phyloP scores from a whole-genome alignment of 352 stramenopile genomes.

The Globisporangium cystogenes region DNA sequence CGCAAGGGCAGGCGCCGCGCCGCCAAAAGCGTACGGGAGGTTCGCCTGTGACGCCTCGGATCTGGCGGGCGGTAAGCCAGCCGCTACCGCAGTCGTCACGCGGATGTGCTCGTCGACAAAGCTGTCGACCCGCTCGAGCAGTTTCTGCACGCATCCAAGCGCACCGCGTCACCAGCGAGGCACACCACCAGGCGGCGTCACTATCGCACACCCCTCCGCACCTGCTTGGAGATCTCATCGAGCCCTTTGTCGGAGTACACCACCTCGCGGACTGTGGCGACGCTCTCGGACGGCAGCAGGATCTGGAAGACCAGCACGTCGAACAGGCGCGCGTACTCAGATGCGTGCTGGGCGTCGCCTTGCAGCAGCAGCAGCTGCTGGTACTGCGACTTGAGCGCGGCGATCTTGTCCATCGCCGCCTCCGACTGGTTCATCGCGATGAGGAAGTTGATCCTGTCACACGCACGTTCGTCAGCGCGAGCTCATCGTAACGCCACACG shows the following conservation, averaged over 20 bases:
- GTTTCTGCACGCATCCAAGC: constrained; percentile 9
- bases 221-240: constrained; percentile 39
- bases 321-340: constrained; percentile 22
- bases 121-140: constrained; percentile 28
- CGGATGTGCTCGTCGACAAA: constrained; percentile 11
- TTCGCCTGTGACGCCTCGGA: constrained; percentile 7
- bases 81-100: background rate
- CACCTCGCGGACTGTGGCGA: constrained; percentile 24
- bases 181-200: background rate
- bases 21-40: background rate
- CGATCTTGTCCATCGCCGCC: constrained; percentile 25
- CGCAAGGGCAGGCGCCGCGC: background rate
- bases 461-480: background rate
- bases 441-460: constrained; percentile 49
- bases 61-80: background rate
- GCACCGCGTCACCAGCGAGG: background rate
- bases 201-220: constrained; percentile 1
- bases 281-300: constrained; percentile 33
- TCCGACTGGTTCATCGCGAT: constrained; percentile 45
- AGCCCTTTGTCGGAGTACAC: constrained; percentile 32
- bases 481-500: background rate
- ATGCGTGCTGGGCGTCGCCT: constrained; percentile 1
- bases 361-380: constrained; percentile 1
- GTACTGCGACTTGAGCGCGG: constrained; percentile 12
- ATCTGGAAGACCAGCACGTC: constrained; percentile 47